Conservation (phyloP, 2,329 filamentous ascomycete genomes). For the Calycina herbarum region DNA sequence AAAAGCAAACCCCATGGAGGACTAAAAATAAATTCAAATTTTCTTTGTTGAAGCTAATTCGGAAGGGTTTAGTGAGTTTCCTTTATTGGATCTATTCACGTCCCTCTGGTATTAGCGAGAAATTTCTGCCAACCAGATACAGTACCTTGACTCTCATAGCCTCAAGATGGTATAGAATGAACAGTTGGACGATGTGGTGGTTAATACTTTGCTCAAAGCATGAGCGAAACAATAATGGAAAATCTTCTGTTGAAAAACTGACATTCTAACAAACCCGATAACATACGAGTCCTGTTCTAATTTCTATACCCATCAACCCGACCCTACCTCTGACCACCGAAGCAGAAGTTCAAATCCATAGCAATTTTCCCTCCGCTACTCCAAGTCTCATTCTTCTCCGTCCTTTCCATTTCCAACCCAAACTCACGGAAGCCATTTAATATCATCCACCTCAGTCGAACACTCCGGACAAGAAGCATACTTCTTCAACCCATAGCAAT, state of each 20-base stretch:
- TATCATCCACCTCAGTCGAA: background rate
- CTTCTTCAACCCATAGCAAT: background rate
- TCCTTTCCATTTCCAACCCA: background rate
- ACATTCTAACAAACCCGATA: slow-evolving; percentile 4
- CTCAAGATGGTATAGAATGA: too few relatives aligned
- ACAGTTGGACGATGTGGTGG: too few relatives aligned
- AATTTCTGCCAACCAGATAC: too few relatives aligned
- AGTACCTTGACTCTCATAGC: too few relatives aligned
- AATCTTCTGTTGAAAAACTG: background rate
- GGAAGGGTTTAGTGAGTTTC: too few relatives aligned
- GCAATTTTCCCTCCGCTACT: background rate
- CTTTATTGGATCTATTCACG: too few relatives aligned
- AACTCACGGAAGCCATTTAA: background rate
- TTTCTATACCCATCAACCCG: background rate
- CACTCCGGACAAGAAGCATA: background rate
- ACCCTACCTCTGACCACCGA: background rate
- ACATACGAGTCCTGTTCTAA: slow-evolving; percentile 2
- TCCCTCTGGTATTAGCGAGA: too few relatives aligned
- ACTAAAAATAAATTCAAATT: too few relatives aligned
- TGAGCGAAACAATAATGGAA: background rate
- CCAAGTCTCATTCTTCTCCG: background rate
- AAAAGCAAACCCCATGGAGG: background rate
- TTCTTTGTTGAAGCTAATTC: too few relatives aligned
- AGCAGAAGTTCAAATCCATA: background rate
- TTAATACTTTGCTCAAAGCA: too few relatives aligned